Percentiles rank a stretch among this genome's conserved stretches.
Conservation (phyloP, 306 rosid species). For the Mucuna pruriens region DNA sequence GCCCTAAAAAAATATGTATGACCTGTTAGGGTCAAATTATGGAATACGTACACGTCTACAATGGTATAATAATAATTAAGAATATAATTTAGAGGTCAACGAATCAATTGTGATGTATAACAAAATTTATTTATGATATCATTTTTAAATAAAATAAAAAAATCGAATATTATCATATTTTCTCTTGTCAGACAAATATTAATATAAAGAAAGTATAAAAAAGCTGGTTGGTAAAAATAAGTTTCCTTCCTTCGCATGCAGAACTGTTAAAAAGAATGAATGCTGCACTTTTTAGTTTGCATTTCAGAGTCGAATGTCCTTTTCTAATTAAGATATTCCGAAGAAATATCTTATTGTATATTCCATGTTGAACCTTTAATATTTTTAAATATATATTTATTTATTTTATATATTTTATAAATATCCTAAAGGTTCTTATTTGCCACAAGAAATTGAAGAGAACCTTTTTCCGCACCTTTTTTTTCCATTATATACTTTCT, state of each 20-base stretch:
- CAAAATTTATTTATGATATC: background rate
- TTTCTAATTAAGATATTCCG: constrained; percentile 38
- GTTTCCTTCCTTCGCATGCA: background rate
- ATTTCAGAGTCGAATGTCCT: constrained; percentile 31
- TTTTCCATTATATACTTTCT: background rate
- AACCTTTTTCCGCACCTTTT: background rate
- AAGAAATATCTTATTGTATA: constrained; percentile 27
- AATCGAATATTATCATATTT: background rate
- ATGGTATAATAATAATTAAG: background rate
- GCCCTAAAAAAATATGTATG: too few relatives aligned
- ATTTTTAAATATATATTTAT: background rate
- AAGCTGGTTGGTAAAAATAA: background rate
- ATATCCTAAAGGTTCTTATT: background rate
- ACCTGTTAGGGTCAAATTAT: background rate
- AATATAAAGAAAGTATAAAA: too few relatives aligned
- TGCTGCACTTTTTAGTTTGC: constrained; percentile 8
- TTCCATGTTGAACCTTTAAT: background rate
- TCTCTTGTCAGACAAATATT: background rate
- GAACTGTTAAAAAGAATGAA: background rate
- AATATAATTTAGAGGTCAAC: background rate
- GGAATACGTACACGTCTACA: background rate
- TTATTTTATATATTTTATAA: background rate
- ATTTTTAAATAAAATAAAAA: background rate
- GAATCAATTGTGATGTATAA: background rate
- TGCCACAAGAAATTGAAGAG: background rate